phyloP scores from a whole-genome alignment of 768 basidiomycete species.

The Podaxis rugospora region DNA sequence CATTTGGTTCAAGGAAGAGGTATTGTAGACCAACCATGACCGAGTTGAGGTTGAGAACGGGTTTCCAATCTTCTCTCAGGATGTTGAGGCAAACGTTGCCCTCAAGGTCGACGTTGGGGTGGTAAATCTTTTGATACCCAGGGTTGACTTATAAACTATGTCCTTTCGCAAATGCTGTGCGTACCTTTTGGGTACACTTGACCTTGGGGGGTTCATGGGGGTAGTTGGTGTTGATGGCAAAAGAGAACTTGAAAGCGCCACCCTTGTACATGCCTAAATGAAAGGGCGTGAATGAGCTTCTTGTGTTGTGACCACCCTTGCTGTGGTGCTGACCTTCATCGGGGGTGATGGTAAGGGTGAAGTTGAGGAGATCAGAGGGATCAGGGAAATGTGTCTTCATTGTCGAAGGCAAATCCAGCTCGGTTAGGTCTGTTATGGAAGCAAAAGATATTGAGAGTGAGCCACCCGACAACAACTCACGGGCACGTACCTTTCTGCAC shows the following conservation, averaged over 20 bases:
- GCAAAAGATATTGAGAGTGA: background rate
- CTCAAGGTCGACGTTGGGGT: conserved; percentile 96
- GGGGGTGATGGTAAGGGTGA: conserved; percentile 90
- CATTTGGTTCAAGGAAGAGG: conserved; percentile 97
- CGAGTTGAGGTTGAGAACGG: conserved; percentile 94
- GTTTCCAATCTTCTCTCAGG: conserved; percentile 99
- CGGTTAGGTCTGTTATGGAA: conserved; percentile 73
- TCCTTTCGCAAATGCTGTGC: conserved; percentile 18
- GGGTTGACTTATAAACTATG: conserved; percentile 9
- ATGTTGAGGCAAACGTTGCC: conserved; percentile 99
- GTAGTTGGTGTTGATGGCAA: conserved; percentile 96
- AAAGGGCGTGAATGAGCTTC: background rate
- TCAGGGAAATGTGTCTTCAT: conserved; percentile 96
- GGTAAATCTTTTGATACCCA: conserved; percentile 73
- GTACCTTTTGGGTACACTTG: conserved; percentile 90
- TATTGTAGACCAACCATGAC: conserved; percentile 99
- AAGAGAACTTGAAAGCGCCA: conserved; percentile 89
- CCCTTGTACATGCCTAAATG: conserved; percentile 94
- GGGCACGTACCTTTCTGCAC: conserved; percentile 90
- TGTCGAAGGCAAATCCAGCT: conserved; percentile 91
- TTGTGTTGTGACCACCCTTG: background rate
- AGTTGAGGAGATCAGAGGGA: conserved; percentile 93
- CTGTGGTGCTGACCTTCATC: conserved; percentile 74
- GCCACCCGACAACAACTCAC: background rate
- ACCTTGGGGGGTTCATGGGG: conserved; percentile 99